Evolutionary conservation across 2,329 filamentous ascomycete species (phyloP).

Genomic region (Clonostachys solani): DNA sequence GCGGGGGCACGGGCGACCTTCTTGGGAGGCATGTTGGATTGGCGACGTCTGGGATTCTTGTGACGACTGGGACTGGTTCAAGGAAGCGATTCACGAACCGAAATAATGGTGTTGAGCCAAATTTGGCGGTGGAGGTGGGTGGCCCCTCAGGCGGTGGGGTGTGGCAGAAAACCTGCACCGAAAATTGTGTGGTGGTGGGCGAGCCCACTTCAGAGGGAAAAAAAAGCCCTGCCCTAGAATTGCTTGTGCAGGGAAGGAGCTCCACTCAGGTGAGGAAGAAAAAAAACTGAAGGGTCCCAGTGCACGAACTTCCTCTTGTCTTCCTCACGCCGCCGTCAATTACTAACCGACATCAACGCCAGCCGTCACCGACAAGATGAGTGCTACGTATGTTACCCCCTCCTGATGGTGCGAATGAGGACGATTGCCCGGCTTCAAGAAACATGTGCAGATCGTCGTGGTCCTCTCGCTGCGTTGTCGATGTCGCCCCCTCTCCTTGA

Average conservation of each 20-base stretch:
- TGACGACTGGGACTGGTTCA: slow-evolving; percentile 1
- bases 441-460: slow-evolving; percentile 68
- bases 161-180: slow-evolving; percentile 22
- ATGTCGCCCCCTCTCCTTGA: slow-evolving; percentile 6
- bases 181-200: not conserved
- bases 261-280: not conserved
- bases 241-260: not conserved
- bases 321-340: not conserved
- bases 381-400: slow-evolving; percentile 49
- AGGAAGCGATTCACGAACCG: not conserved
- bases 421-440: slow-evolving; percentile 43
- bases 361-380: slow-evolving; percentile 35
- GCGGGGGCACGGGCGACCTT: slow-evolving; percentile 78
- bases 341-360: slow-evolving; percentile 3
- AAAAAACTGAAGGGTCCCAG: not conserved
- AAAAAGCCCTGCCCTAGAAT: slow-evolving; percentile 2
- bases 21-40: slow-evolving; percentile 83
- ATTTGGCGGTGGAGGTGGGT: slow-evolving; percentile 16
- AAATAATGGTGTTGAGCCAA: slow-evolving; percentile 14
- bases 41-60: not conserved
- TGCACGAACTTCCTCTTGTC: slow-evolving; percentile 1
- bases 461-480: slow-evolving; percentile 67
- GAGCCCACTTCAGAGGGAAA: slow-evolving; percentile 3
- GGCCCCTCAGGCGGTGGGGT: slow-evolving; percentile 23
- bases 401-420: slow-evolving; percentile 26